Conservation (phyloP, 768 basidiomycete genomes). For the Pulveroboletus sp. region DNA sequence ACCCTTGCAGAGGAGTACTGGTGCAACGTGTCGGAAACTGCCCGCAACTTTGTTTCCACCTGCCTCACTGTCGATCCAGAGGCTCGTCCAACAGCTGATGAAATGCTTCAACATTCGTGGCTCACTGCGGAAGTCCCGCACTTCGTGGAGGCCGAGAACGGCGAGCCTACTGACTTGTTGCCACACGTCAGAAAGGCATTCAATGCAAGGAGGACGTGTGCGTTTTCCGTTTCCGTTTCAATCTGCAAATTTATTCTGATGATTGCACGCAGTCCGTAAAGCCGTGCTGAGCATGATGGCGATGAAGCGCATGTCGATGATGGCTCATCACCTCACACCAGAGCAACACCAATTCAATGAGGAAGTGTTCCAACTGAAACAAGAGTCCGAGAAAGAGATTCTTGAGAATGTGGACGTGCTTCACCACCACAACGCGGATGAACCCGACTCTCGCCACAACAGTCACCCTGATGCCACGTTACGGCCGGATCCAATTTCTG, state of each 20-base stretch:
- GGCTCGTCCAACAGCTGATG: slow-evolving; percentile 72
- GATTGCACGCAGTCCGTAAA: slow-evolving; percentile 65
- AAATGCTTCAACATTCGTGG: slow-evolving; percentile 67
- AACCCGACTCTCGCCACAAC: background rate
- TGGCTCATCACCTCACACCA: slow-evolving; percentile 38
- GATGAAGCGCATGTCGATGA: slow-evolving; percentile 71
- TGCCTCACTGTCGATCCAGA: slow-evolving; percentile 87
- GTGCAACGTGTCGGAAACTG: slow-evolving; percentile 78
- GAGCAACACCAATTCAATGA: slow-evolving; percentile 52
- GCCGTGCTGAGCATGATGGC: slow-evolving; percentile 87
- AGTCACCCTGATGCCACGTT: background rate
- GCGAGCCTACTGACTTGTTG: slow-evolving; percentile 72
- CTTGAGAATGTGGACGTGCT: slow-evolving; percentile 43
- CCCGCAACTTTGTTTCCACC: slow-evolving; percentile 74
- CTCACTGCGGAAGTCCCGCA: slow-evolving; percentile 67
- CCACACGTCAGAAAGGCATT: slow-evolving; percentile 89
- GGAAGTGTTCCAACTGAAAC: slow-evolving; percentile 68
- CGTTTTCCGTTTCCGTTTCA: slow-evolving; percentile 28
- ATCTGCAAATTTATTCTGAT: slow-evolving; percentile 2
- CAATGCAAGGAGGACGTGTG: slow-evolving; percentile 84
- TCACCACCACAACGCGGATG: slow-evolving; percentile 44
- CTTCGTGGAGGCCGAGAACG: slow-evolving; percentile 58
- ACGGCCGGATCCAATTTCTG: background rate
- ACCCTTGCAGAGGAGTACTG: slow-evolving; percentile 69
- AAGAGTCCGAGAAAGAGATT: slow-evolving; percentile 66